phyloP scores from a whole-genome alignment of 345 rosid species.

The Bretschneidera sinensis region DNA sequence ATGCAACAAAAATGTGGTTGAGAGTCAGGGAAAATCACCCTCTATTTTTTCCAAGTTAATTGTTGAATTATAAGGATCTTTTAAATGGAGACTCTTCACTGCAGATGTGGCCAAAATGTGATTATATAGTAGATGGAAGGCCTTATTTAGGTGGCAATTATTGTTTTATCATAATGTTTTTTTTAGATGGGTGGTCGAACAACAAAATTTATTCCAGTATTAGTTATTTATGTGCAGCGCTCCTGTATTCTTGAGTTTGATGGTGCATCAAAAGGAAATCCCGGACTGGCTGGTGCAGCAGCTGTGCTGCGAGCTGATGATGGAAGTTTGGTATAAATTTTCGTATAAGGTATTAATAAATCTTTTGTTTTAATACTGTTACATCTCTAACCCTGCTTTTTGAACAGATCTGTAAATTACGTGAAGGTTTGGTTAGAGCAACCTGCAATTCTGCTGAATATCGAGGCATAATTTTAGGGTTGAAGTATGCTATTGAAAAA shows the following conservation, averaged over 20 bases:
- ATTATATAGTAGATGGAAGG: background rate
- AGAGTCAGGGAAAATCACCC: background rate
- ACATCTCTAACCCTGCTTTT: conserved; percentile 1
- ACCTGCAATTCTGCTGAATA: conserved; percentile 91
- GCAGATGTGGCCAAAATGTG: background rate
- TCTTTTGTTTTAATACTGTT: background rate
- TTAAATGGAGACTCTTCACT: background rate
- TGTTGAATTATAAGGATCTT: background rate
- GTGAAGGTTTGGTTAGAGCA: conserved; percentile 75
- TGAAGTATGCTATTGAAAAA: conserved; percentile 64
- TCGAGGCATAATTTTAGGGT: conserved; percentile 70
- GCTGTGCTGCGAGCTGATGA: conserved; percentile 62
- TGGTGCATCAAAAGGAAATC: conserved; percentile 95
- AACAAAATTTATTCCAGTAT: background rate
- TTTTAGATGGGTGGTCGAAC: background rate
- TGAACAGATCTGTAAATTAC: conserved; percentile 63
- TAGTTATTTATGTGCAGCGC: conserved; percentile 32
- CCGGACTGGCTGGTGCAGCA: conserved; percentile 92
- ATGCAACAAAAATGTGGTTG: background rate
- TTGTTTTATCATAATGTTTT: background rate
- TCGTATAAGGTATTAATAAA: background rate
- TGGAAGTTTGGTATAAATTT: conserved; percentile 63
- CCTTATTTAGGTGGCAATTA: background rate
- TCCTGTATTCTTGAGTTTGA: conserved; percentile 77
- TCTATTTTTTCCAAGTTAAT: background rate